Base-by-base conservation (phyloP, 129 eudicot species). In the Kitagawia praeruptora region DNA sequence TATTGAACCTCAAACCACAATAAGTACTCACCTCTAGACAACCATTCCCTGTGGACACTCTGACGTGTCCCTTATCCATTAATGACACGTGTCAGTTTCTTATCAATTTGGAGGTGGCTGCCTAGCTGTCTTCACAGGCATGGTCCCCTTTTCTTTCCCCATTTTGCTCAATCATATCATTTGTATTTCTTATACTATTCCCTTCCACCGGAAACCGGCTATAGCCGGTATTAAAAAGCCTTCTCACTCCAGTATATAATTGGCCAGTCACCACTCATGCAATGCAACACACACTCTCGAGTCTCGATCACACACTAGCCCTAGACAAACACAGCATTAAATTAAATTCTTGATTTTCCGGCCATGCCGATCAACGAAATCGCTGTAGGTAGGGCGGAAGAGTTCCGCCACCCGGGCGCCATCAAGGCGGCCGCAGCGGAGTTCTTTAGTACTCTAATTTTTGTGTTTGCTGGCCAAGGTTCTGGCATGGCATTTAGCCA, bases 381-480 rank as follows among this genome's bases (percentile, higher is more conserved):
- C 3, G 88, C 90, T 75, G 46, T 89, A 75, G 93, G 93, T 6
- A 37, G 79, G 16, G 81, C 79, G 76, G 88, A 86, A 15, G 93
- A 89, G 79, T 77, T 86, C 49, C 73, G 78, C 80, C 90, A 89
- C 40, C 90, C 93, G 63, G 70, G 88, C 54, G 89, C 92, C 72
- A 48, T 89, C 31, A 86, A 86, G 84, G 86, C 89, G 27, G 86
- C 88, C 9, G 51, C 80, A 34, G 93, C 93, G 2, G 93, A 89
- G 76, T 89, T 86, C 76, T 82, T 89, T 31, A 86, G 90, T 74
- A 86, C 90, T 11, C 90, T 89, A 12, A 81, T 86, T 5, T 88
- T 88, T 80, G 92, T 88, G 75, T 83, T 84, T 83, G 91, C 89
- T 56, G 91, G 91, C 16, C 84, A 87, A 77, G 92, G 92, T 16